phyloP scores from a whole-genome alignment of 1,284 basidiomycete species.

The Melampsora medusae region DNA sequence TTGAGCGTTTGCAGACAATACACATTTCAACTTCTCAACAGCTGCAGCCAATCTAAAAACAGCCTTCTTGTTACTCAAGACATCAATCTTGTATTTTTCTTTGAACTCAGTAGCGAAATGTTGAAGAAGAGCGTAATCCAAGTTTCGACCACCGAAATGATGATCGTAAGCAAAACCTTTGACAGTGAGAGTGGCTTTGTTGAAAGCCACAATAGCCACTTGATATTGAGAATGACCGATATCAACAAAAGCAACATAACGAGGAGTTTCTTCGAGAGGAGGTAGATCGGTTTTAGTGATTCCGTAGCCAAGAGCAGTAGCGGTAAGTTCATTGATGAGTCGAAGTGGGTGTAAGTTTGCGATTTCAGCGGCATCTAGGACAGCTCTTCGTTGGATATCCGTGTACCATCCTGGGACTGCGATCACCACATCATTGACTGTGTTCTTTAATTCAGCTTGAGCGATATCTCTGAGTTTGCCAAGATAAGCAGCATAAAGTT shows the following conservation, averaged over 20 bases:
- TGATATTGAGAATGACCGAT: slow-evolving; percentile 86
- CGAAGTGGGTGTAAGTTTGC: slow-evolving; percentile 83
- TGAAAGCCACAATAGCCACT: slow-evolving; percentile 79
- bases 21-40: slow-evolving; percentile 72
- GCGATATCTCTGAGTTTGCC: slow-evolving; percentile 83
- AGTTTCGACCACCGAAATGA: slow-evolving; percentile 86
- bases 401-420: slow-evolving; percentile 93
- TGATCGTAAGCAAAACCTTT: slow-evolving; percentile 82
- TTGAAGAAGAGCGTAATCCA: slow-evolving; percentile 79
- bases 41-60: slow-evolving; percentile 79
- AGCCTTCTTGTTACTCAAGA: slow-evolving; percentile 81
- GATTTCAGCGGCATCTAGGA: slow-evolving; percentile 81
- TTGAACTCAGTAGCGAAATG: slow-evolving; percentile 88
- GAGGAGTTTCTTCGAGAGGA: slow-evolving; percentile 69
- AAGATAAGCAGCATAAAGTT: slow-evolving; percentile 80
- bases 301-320: slow-evolving; percentile 87
- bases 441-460: slow-evolving; percentile 73
- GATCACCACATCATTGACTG: slow-evolving; percentile 84
- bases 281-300: slow-evolving; percentile 94
- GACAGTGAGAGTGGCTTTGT: slow-evolving; percentile 82
- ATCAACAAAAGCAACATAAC: slow-evolving; percentile 85
- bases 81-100: slow-evolving; percentile 90
- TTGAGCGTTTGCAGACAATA: slow-evolving; percentile 77
- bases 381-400: slow-evolving; percentile 79
- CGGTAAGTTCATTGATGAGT: slow-evolving; percentile 90